Conservation (phyloP, 192 early-diverging fungal species). For the Rhizoclosmatium globosum region DNA sequence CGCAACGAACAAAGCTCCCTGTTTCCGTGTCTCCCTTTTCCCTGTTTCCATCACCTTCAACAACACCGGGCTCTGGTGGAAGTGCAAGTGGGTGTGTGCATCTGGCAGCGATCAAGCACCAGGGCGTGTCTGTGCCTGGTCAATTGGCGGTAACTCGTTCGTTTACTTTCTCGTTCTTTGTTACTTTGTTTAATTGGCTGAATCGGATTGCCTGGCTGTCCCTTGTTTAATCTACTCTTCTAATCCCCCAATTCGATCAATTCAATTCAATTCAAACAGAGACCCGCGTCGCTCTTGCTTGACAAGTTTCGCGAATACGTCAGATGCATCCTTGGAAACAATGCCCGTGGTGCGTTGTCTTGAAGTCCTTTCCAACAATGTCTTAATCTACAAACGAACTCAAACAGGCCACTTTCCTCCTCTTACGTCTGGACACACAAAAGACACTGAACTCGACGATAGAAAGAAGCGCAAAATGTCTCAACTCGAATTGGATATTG, state of each 20-base stretch:
- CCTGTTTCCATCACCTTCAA: neutral
- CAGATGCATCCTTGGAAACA: constrained; percentile 20
- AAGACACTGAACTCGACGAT: neutral
- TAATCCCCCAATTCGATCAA: neutral
- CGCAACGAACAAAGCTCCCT: constrained; percentile 1
- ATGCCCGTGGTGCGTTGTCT: constrained; percentile 7
- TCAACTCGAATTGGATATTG: constrained; percentile 27
- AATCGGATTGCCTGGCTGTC: neutral
- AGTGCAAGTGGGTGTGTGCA: neutral
- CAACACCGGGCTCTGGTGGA: neutral
- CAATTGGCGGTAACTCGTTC: neutral
- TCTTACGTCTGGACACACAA: neutral
- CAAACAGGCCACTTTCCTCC: constrained; percentile 21
- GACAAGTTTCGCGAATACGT: constrained; percentile 14
- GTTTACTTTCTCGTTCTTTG: too few relatives aligned
- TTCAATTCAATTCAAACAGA: neutral
- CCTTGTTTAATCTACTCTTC: neutral
- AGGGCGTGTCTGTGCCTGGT: neutral
- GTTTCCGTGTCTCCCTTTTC: constrained; percentile 7
- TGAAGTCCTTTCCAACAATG: neutral
- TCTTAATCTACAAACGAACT: too few relatives aligned
- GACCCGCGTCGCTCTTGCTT: neutral
- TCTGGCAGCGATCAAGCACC: constrained; percentile 12
- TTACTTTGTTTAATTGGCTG: too few relatives aligned
- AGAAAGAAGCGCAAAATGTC: constrained; percentile 25